Conservation (phyloP, 495 filamentous ascomycete genomes). For the Xylaria telfairii region DNA sequence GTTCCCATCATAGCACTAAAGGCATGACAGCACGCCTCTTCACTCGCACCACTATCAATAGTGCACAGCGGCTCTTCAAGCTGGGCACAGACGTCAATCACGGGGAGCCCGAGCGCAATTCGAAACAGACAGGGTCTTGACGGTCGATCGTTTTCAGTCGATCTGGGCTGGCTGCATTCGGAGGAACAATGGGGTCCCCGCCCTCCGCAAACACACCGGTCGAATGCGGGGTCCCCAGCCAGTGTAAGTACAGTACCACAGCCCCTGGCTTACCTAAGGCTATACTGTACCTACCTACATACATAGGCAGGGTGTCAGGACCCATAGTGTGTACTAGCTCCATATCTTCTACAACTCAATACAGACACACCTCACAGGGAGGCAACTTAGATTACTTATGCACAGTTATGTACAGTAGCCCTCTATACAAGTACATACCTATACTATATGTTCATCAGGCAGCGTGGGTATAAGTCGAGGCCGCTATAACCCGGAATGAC, state of each 20-base stretch:
- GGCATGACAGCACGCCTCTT: not conserved
- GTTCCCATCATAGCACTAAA: not conserved
- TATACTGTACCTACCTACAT: too few species aligned
- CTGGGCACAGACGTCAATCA: not conserved
- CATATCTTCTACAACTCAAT: too few species aligned
- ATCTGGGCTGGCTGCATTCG: not conserved
- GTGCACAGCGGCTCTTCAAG: not conserved
- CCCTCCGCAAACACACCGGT: not conserved
- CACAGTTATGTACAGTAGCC: too few species aligned
- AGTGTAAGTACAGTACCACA: too few species aligned
- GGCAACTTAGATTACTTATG: too few species aligned
- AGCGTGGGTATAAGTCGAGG: not conserved
- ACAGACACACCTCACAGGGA: too few species aligned
- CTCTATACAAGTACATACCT: too few species aligned
- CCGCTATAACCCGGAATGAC: not conserved
- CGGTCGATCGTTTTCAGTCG: not conserved
- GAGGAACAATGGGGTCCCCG: not conserved
- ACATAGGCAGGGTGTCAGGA: too few species aligned
- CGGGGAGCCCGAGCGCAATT: constrained; percentile 1
- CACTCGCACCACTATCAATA: not conserved
- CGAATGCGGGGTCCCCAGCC: not conserved
- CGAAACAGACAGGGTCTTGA: constrained; percentile 12
- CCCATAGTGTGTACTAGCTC: too few species aligned
- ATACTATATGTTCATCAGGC: too few species aligned
- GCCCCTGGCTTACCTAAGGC: too few species aligned